Base-by-base conservation (phyloP, 2,329 filamentous ascomycete species). In the Lasiodiplodia hormozganensis region DNA sequence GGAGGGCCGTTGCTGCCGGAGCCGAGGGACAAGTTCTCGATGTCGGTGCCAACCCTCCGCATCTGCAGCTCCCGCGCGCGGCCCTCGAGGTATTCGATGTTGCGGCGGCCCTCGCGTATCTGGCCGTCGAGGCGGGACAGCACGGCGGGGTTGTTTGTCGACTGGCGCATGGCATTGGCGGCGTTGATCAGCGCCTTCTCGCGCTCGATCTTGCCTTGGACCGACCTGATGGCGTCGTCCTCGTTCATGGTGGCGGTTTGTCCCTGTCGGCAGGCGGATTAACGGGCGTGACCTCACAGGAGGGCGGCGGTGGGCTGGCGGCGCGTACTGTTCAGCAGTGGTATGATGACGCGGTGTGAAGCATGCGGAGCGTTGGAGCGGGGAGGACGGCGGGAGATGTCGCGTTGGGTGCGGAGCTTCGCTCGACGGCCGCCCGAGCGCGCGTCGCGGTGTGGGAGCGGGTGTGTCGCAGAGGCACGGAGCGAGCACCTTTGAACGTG, bases 191-290 rank as follows among this genome's bases (percentile, higher is more conserved):
- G 90, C 76, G 91, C 92, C 86, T 94, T 95, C 83, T 99, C 96
- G 80, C 95, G 90, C 86, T 97, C 93, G 82, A 99, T 98, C 91
- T 99, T 98, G 85, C 90, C 92, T 84, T 92, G 89, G 83, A 99
- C 94, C 81, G 93, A 92, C 82, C 89, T 89, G 82, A 89, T 86
- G 72, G 88, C 68, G 74, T 88, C 85, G 77, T 90, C 87, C 79
- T 87, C 83, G 78, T 83, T 84, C 84, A 89, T 89, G 78, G 73
- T 84, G 80, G 79, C 77, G 56, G 66, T 62, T 25, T 36, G 54
- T 58, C 40, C 54, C 65, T 67, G 43, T 60, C 28, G 54, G 23
- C 28, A 28, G 28, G 25, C 28, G 16, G 43, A 43, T 67, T 49
- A 52, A 67, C 47, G 52, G 52, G 40, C 53, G 40, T 40, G 38